These are phyloP conservation scores for Plectosphaerella sp. DNA, from an alignment of 2,329 filamentous ascomycete genomes.

Conservation along the genomic window DNA sequence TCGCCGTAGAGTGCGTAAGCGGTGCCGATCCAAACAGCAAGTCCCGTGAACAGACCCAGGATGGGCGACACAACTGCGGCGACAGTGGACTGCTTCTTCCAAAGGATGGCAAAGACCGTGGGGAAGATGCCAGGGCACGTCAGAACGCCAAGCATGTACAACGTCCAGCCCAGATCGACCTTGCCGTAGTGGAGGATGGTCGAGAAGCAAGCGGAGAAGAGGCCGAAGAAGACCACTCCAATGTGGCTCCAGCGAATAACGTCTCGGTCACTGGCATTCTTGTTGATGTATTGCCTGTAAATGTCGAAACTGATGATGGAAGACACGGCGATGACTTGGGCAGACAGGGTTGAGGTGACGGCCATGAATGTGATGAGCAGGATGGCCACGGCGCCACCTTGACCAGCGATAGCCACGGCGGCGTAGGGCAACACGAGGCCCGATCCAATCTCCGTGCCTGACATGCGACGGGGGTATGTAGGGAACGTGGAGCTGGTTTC, in stretches of 20 bases:
- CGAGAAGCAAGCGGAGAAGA: slow-evolving; percentile 46
- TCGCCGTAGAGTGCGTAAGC: slow-evolving; percentile 40
- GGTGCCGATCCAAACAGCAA: slow-evolving; percentile 48
- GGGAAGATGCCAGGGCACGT: slow-evolving; percentile 51
- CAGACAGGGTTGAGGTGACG: slow-evolving; percentile 55
- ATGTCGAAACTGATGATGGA: slow-evolving; percentile 51
- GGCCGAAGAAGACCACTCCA: slow-evolving; percentile 46
- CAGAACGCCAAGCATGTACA: slow-evolving; percentile 50
- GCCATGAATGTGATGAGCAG: slow-evolving; percentile 73
- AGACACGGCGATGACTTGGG: slow-evolving; percentile 48
- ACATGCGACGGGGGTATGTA: slow-evolving; percentile 52
- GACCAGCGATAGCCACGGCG: slow-evolving; percentile 64
- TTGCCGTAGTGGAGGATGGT: slow-evolving; percentile 49
- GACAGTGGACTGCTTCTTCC: slow-evolving; percentile 41
- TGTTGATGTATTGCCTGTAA: slow-evolving; percentile 45
- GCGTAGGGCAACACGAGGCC: slow-evolving; percentile 68
- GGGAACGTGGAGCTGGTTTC: slow-evolving; percentile 46
- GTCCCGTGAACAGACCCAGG: slow-evolving; percentile 43
- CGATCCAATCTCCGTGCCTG: slow-evolving; percentile 56
- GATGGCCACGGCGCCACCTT: slow-evolving; percentile 64
- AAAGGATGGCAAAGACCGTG: slow-evolving; percentile 47
- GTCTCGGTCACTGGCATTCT: slow-evolving; percentile 37
- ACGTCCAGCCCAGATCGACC: slow-evolving; percentile 48
- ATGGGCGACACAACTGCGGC: slow-evolving; percentile 47
- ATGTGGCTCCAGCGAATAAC: slow-evolving; percentile 48